Evolutionary conservation across 1,139 yeast species (phyloP), one percentile per base, ranked within the genome.

Genomic region (Pichia sp.): DNA sequence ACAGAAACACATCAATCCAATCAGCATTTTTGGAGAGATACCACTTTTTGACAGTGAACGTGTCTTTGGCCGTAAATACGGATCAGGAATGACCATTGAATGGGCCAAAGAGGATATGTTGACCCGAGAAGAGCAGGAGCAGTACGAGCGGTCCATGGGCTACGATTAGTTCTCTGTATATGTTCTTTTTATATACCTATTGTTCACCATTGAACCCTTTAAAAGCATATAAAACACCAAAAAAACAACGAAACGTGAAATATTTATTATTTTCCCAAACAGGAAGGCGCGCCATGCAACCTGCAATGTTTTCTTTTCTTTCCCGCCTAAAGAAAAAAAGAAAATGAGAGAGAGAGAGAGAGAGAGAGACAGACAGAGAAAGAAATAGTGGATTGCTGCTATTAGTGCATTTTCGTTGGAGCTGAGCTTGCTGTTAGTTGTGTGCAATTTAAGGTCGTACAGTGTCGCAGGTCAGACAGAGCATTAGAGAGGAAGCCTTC

Each of bases 21-120:
- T 74, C 47, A 62, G 73, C 4, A 77, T 89, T 1, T 89, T 90
- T 70, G 96, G 96, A 0, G 85, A 80, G 42, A 76, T 86, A 63
- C 84, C 78, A 43, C 87, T 82, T 53, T 79, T 87, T 20, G 85
- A 87, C 61, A 76, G 77, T 45, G 65, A 71, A 11, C 76, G 77
- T 12, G 68, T 72, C 49, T 59, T 59, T 23, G 69, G 71, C 5
- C 64, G 69, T 26, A 52, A 46, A 26, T 59, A 59, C 47, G 52
- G 48, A 25, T 47, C 51, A 11, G 48, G 51, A 8, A 48, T 60
- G 46, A 59, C 59, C 46, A 68, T 78, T 46, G 70, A 71, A 47
- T 77, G 82, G 80, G 65, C 68, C 4, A 68, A 68, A 3, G 60
- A 63, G 12, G 82, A 77, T 55, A 63, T 68, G 43, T 65, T 78